phyloP scores from a whole-genome alignment of 177 flowering plant genomes.

The Vitis hybrid region DNA sequence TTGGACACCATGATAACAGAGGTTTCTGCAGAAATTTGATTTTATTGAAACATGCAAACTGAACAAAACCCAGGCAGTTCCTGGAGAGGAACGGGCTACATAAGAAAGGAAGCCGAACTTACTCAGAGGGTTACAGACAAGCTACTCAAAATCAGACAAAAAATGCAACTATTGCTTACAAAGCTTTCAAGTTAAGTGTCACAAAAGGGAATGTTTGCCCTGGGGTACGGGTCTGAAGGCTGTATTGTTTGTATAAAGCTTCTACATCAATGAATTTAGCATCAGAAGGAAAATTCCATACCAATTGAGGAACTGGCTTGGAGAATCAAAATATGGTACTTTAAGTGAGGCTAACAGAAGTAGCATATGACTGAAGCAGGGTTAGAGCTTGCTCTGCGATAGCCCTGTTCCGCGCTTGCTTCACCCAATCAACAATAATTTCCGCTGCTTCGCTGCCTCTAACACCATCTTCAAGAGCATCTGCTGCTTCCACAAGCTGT shows the following conservation, averaged over 20 bases:
- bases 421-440: constrained; percentile 70
- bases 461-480: constrained; percentile 78
- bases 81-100: background rate
- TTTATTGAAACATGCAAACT: background rate
- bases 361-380: constrained; percentile 80
- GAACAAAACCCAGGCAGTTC: background rate
- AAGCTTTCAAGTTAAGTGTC: background rate
- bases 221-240: background rate
- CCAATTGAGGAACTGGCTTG: background rate
- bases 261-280: constrained; percentile 1
- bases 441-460: constrained; percentile 76
- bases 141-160: background rate
- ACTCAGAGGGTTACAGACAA: background rate
- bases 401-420: constrained; percentile 72
- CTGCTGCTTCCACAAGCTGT: constrained; percentile 87
- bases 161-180: background rate
- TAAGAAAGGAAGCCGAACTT: background rate
- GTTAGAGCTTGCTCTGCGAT: constrained; percentile 87
- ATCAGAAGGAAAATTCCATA: background rate
- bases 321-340: background rate
- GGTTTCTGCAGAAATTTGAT: background rate
- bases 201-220: background rate
- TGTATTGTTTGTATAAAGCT: background rate
- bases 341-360: constrained; percentile 62
- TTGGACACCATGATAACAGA: too few species aligned